Base-by-base conservation (phyloP, 2,329 filamentous ascomycete genomes). In the Pseudocercospora crystallina region DNA sequence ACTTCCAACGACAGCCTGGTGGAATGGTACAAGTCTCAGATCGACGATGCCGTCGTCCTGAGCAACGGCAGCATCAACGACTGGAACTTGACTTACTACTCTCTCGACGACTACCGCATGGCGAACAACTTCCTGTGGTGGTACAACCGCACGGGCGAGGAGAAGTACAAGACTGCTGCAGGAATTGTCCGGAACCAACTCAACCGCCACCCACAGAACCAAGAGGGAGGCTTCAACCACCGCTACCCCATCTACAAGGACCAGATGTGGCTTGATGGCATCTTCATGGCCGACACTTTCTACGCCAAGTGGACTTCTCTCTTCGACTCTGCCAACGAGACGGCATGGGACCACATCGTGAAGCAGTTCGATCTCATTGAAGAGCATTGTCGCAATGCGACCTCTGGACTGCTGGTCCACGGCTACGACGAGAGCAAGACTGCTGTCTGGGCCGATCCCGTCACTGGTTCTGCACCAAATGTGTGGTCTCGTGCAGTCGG, bases 401-500 rank as follows among this genome's bases (percentile, higher is more conserved):
- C 64, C 1, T 73, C 70, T 0, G 72, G 73, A 0, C 65, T 82
- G 1, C 65, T 80, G 1, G 73, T 78, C 0, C 80, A 83, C 53
- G 80, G 80, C 8, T 83, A 80, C 57, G 80, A 82, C 49, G 73
- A 72, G 32, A 68, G 68, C 11, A 73, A 70, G 51, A 72, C 58
- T 0, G 78, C 78, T 2, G 64, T 73, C 0, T 83, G 80, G 80
- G 79, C 80, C 0, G 70, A 81, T 47, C 67, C 71, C 0, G 49
- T 63, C 3, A 81, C 76, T 0, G 80, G 80, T 1, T 77, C 74
- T 0, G 75, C 74, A 14, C 79, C 77, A 0, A 64, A 76, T 8
- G 74, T 81, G 20, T 83, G 80, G 80, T 73, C 71, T 10, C 66
- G 80, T 2, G 72, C 76, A 3, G 63, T 80, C 0, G 80, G 78